These are phyloP conservation scores for Arthrobotrys sinensis DNA, from an alignment of 2,329 filamentous ascomycete genomes.

Conservation along the genomic window DNA sequence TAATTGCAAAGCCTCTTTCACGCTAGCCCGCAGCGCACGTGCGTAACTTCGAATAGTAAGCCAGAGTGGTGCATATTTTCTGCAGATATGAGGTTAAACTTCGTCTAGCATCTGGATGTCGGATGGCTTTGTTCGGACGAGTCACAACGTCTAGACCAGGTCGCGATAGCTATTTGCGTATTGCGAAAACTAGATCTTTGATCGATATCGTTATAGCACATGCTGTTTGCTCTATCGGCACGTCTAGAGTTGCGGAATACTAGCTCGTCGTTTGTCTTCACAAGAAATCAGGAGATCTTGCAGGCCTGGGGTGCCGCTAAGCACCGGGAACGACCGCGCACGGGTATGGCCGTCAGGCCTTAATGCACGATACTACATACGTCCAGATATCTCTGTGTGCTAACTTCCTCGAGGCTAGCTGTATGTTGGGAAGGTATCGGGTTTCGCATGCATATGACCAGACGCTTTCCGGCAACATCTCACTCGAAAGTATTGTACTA, in stretches of 20 bases:
- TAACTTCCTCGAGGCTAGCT: slow-evolving; percentile 1
- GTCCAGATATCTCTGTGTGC: neutral
- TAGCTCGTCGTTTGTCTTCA: neutral
- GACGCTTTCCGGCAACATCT: too few relatives aligned
- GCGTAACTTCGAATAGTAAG: slow-evolving; percentile 57
- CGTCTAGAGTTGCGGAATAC: neutral
- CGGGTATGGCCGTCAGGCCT: slow-evolving; percentile 32
- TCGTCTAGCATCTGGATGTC: neutral
- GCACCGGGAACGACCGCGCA: slow-evolving; percentile 32
- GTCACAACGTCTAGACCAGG: too few relatives aligned
- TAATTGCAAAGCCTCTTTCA: slow-evolving; percentile 28
- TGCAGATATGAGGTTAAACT: slow-evolving; percentile 37
- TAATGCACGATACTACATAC: slow-evolving; percentile 7
- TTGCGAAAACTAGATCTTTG: neutral
- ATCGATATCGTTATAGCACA: neutral
- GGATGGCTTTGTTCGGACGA: neutral
- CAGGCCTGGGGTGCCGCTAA: slow-evolving; percentile 21
- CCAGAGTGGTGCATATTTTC: slow-evolving; percentile 39
- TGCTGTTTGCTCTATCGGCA: neutral
- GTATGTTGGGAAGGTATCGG: slow-evolving; percentile 12
- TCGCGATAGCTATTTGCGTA: neutral
- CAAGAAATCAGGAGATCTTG: neutral
- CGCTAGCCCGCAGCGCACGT: slow-evolving; percentile 43
- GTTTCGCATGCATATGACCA: slow-evolving; percentile 1
- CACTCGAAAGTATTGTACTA: too few relatives aligned